phyloP scores from a whole-genome alignment of 352 stramenopile species.

The Peronospora destructor region DNA sequence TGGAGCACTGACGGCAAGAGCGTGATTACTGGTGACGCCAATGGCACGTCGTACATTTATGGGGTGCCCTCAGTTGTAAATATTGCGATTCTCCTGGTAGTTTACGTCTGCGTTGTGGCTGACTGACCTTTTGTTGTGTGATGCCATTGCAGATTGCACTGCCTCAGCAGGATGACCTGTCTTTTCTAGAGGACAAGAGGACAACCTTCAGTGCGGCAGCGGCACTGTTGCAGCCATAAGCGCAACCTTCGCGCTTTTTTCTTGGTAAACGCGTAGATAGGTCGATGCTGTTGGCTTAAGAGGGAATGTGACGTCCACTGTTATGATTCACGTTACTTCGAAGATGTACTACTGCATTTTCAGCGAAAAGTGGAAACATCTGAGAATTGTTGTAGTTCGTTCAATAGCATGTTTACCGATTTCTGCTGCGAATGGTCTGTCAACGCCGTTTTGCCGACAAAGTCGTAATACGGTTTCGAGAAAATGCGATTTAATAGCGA shows the following conservation, averaged over 20 bases:
- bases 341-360: conserved; percentile 1
- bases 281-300: conserved; percentile 10
- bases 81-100: conserved; percentile 14
- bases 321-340: conserved; percentile 11
- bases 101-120: background rate
- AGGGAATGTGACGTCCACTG: conserved; percentile 18
- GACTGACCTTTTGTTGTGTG: conserved; percentile 5
- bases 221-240: conserved; percentile 41
- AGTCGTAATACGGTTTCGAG: conserved; percentile 72
- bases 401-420: conserved; percentile 41
- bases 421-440: conserved; percentile 41
- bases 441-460: conserved; percentile 54
- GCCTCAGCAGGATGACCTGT: conserved; percentile 54
- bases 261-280: conserved; percentile 16
- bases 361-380: conserved; percentile 25
- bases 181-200: conserved; percentile 58
- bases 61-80: conserved; percentile 74
- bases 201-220: conserved; percentile 40
- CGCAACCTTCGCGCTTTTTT: conserved; percentile 4
- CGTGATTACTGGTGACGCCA: conserved; percentile 72
- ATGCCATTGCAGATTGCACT: conserved; percentile 46
- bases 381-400: conserved; percentile 52
- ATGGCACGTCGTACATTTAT: conserved; percentile 67
- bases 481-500: conserved; percentile 55
- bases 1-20: conserved; percentile 76